Conservation (phyloP, 331 rosid species). For the Quercus lobata region DNA sequence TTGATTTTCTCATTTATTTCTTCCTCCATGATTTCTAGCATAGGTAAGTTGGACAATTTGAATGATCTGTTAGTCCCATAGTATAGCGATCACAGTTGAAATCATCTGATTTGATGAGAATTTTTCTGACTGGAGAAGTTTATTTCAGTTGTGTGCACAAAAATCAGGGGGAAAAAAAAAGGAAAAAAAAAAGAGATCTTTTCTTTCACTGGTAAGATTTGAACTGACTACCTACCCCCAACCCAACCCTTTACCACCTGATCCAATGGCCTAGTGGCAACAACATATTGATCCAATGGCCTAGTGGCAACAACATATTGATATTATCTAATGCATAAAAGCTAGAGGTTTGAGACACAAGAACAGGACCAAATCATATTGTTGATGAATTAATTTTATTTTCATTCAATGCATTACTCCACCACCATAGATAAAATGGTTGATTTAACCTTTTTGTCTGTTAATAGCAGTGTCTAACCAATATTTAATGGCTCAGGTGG, state of each 20-base stretch:
- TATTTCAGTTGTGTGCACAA: no score
- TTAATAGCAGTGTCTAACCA: neutral
- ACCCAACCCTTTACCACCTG: neutral
- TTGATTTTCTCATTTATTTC: conserved; percentile 2
- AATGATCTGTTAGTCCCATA: neutral
- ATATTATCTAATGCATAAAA: neutral
- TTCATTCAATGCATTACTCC: neutral
- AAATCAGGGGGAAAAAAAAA: neutral
- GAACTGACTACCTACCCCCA: neutral
- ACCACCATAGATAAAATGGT: neutral
- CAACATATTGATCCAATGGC: neutral
- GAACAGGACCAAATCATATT: neutral
- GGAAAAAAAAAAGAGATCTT: neutral
- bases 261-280: neutral
- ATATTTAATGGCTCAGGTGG: conserved; percentile 44
- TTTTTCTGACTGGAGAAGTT: neutral
- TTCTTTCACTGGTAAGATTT: neutral
- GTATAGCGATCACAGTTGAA: conserved; percentile 1
- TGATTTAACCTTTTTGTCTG: neutral
- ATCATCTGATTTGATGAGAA: neutral
- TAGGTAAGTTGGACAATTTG: neutral
- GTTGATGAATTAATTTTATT: neutral
- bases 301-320: neutral
- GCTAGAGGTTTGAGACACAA: neutral
- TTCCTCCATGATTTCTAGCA: neutral